A percentile compares a stretch with the other conserved stretches of the same genome.
Evolutionary conservation across 1,139 yeast genomes (phyloP).

Genomic region (Entelexis sorbosivorans): DNA sequence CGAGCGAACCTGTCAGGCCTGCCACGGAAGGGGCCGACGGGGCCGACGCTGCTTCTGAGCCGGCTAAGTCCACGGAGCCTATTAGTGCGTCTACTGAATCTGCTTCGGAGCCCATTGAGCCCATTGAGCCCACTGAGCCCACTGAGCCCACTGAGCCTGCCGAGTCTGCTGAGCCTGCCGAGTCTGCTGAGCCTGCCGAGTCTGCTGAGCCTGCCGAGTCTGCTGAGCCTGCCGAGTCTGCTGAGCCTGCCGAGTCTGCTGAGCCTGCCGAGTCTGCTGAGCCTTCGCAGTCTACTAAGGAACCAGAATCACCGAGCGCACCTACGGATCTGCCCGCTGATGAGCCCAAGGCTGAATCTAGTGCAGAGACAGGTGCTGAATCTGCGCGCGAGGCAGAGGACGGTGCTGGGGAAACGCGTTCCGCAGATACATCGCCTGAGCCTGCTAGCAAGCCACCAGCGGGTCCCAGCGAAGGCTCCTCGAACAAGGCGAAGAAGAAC

Average conservation of each 20-base stretch:
- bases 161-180: too few relatives aligned
- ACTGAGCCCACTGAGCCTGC: too few relatives aligned
- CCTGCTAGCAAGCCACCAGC: not conserved
- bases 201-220: too few relatives aligned
- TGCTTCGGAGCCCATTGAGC: not conserved
- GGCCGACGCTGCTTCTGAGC: not conserved
- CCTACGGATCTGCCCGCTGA: not conserved
- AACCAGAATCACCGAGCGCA: too few relatives aligned
- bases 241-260: not conserved
- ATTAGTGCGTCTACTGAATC: not conserved
- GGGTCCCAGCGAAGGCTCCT: not conserved
- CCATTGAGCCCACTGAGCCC: not conserved
- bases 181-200: too few relatives aligned
- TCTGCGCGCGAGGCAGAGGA: not conserved
- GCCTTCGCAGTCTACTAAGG: too few relatives aligned
- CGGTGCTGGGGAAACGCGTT: not conserved
- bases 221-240: not conserved
- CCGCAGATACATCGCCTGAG: not conserved
- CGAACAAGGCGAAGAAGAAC: conserved; percentile 25
- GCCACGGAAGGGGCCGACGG: too few relatives aligned
- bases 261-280: not conserved
- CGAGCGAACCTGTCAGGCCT: too few relatives aligned
- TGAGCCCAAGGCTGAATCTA: not conserved
- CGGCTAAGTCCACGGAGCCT: not conserved
- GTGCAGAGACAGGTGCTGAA: not conserved